These are phyloP conservation scores for Artemisia tridentata DNA, from an alignment of 129 eudicot species.

Conservation along the genomic window DNA sequence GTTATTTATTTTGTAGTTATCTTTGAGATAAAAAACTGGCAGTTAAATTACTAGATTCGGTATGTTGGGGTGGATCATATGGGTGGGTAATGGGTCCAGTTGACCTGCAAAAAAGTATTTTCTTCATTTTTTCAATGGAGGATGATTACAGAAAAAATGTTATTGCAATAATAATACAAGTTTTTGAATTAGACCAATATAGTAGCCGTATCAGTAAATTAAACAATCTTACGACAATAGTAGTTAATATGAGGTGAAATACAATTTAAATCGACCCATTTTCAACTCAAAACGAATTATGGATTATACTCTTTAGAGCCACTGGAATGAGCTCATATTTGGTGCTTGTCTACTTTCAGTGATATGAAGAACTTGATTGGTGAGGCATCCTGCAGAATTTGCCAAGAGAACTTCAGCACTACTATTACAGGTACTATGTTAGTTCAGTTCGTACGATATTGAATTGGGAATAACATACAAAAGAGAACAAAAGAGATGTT, in stretches of 20 bases:
- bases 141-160: too few relatives aligned
- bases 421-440: conserved; percentile 55
- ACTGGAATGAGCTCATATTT: conserved; percentile 3
- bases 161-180: neutral
- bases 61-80: neutral
- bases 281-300: neutral
- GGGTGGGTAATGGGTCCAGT: neutral
- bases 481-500: too few relatives aligned
- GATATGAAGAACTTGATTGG: conserved; percentile 96
- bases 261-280: neutral
- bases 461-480: neutral
- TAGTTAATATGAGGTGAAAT: neutral
- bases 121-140: too few relatives aligned
- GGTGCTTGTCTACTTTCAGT: conserved; percentile 39
- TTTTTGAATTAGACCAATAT: neutral
- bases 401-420: conserved; percentile 91
- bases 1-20: neutral
- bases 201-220: neutral
- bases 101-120: too few relatives aligned
- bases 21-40: neutral
- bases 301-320: neutral
- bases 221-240: too few relatives aligned
- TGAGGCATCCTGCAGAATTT: conserved; percentile 80
- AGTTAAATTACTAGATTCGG: neutral
- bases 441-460: neutral